phyloP scores from a whole-genome alignment of 148 eudicot species.

The Heliamphora exappendiculata region DNA sequence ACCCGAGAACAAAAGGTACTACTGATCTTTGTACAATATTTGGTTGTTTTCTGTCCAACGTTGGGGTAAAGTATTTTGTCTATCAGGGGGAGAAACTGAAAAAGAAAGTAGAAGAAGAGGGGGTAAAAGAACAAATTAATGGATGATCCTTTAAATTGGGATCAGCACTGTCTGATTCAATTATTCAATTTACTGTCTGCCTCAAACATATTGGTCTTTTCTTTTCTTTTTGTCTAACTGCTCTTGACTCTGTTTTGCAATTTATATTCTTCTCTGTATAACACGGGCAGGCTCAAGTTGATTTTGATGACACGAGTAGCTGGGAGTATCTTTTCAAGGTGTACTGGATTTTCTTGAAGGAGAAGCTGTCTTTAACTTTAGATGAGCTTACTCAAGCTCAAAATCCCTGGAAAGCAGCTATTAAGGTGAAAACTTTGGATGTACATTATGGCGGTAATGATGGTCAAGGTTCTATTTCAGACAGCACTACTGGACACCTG shows the following conservation, averaged over 20 bases:
- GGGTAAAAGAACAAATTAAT: background rate
- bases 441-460: constrained; percentile 8
- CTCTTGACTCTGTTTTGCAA: background rate
- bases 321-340: constrained; percentile 98
- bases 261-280: background rate
- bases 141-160: background rate
- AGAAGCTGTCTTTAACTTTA: constrained; percentile 58
- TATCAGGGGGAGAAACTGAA: background rate
- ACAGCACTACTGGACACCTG: constrained; percentile 14
- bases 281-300: constrained; percentile 69
- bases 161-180: background rate
- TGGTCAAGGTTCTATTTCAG: constrained; percentile 18
- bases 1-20: background rate
- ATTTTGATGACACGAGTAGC: constrained; percentile 84
- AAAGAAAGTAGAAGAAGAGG: background rate
- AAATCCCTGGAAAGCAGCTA: constrained; percentile 56
- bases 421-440: constrained; percentile 16
- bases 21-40: background rate
- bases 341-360: constrained; percentile 73
- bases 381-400: constrained; percentile 65
- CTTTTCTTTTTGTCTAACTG: background rate
- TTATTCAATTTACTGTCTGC: background rate
- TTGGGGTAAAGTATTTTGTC: background rate
- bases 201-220: no score
- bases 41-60: background rate